phyloP scores from a whole-genome alignment of 176 grass and related monocot species.

The Oryza officinalis region DNA sequence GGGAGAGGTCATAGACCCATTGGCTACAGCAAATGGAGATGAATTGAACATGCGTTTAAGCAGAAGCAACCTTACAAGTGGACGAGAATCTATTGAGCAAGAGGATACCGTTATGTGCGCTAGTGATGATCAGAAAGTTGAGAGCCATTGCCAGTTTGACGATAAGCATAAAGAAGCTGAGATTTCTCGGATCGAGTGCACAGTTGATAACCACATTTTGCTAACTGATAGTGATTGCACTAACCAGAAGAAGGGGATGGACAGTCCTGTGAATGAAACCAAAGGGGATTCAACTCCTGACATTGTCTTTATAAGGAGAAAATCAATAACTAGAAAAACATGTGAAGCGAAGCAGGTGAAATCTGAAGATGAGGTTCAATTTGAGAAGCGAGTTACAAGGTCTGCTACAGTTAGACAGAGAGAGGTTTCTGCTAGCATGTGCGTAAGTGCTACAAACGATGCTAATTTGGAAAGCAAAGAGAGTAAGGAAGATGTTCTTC shows the following conservation, averaged over 20 bases:
- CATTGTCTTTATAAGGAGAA: conserved; percentile 58
- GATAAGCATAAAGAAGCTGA: conserved; percentile 18
- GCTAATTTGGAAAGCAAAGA: conserved; percentile 35
- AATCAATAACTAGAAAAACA: conserved; percentile 36
- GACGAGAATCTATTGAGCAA: conserved; percentile 30
- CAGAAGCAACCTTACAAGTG: conserved; percentile 26
- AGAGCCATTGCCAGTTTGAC: conserved; percentile 19
- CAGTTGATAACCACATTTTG: conserved; percentile 15
- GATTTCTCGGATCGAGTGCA: conserved; percentile 15
- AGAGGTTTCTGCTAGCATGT: conserved; percentile 38
- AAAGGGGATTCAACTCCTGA: conserved; percentile 42
- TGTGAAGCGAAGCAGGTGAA: conserved; percentile 27
- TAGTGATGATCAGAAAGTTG: conserved; percentile 35
- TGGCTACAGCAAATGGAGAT: conserved; percentile 23
- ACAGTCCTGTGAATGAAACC: conserved; percentile 4
- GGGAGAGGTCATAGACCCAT: conserved; percentile 52
- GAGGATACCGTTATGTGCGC: conserved; percentile 30
- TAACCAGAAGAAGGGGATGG: conserved; percentile 30
- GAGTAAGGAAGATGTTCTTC: conserved; percentile 35
- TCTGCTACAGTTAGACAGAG: conserved; percentile 61
- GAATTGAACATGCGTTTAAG: neutral
- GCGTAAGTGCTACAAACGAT: conserved; percentile 22
- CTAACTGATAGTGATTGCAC: conserved; percentile 33
- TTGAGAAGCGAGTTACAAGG: conserved; percentile 82
- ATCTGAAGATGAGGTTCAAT: conserved; percentile 38